Base-by-base conservation (phyloP, 169 alveolate species). In the Fabrea salina region DNA sequence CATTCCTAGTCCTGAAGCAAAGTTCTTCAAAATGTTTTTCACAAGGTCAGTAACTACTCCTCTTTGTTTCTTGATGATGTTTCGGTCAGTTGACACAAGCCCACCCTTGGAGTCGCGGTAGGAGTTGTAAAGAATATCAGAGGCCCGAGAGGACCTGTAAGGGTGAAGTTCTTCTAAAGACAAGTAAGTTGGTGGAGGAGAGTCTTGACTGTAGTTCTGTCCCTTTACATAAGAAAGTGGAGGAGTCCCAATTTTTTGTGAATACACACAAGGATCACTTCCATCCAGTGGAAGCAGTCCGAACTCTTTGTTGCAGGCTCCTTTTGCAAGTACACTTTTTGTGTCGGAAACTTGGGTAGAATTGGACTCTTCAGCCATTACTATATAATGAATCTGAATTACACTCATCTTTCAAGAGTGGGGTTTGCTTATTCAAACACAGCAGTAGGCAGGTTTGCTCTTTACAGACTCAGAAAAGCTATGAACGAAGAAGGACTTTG, bases 1-100 rank as follows among this genome's bases (percentile, higher is more conserved):
- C 1, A 88, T 84, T 30, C 86, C 84, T 82, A 81, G 82, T 4
- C 96, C 96, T 39, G 87, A 90, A 57, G 88, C 61, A 37, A 88
- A 49, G 41, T 83, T 51, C 75, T 84, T 83, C 5, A 92, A 94
- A n/a, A 88, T 92, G 27, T 67, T 47, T 74, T 76, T 57, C 22
- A 91, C 32, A 25, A 91, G n/a, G 5, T 88, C 92, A 27, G 80
- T 61, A 32, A 88, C 54, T 0, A 91, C 47, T 35, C 93, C 93
- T 64, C 86, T 83, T 66, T 91, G 83, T 70, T 75, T 75, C 16
- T 50, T 13, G 13, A 75, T 44, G 49, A 44, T 37, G 2, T 41
- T 41, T 19, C 25, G 16, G 41, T 75, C 82, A 25, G 27, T 25
- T 19, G 25, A 51, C 50, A 41, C 19, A 44, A 75, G 50, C 8